phyloP scores from a whole-genome alignment of 805 yeast genomes.

The Wickerhamomyces chambardii region DNA sequence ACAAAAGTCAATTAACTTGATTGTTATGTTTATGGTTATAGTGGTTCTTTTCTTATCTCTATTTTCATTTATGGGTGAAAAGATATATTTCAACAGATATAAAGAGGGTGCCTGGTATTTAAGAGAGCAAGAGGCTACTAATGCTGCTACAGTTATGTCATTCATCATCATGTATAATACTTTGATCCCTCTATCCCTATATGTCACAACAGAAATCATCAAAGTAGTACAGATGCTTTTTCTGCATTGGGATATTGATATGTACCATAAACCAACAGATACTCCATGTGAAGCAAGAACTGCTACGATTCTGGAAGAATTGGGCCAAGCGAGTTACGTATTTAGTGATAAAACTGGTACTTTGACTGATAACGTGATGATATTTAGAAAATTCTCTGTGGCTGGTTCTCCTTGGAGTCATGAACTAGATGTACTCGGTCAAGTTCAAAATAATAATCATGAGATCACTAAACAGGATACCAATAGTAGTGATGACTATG shows the following conservation, averaged over 20 bases:
- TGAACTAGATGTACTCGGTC: slow-evolving; percentile 36
- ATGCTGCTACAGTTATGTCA: slow-evolving; percentile 88
- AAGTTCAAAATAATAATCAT: no score
- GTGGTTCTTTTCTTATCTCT: slow-evolving; percentile 69
- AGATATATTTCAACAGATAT: slow-evolving; percentile 33
- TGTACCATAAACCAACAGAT: slow-evolving; percentile 78
- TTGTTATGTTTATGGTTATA: slow-evolving; percentile 81
- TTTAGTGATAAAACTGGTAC: slow-evolving; percentile 98
- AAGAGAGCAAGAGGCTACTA: slow-evolving; percentile 63
- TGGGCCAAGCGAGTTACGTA: slow-evolving; percentile 93
- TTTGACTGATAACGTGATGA: slow-evolving; percentile 88
- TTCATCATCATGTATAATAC: slow-evolving; percentile 97
- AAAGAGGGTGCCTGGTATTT: slow-evolving; percentile 65
- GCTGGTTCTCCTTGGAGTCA: slow-evolving; percentile 90
- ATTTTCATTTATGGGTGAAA: slow-evolving; percentile 76
- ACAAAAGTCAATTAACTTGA: slow-evolving; percentile 72
- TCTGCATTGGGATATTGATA: slow-evolving; percentile 86
- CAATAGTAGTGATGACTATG: slow-evolving; percentile 3
- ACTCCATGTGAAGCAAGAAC: slow-evolving; percentile 95
- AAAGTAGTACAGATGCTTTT: slow-evolving; percentile 79
- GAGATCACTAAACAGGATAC: slow-evolving; percentile 16
- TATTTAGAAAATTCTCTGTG: slow-evolving; percentile 80
- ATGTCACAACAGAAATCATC: slow-evolving; percentile 94
- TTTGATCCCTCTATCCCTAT: slow-evolving; percentile 86
- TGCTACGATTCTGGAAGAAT: slow-evolving; percentile 89